A percentile compares a stretch with the other conserved stretches of the same genome.
Evolutionary conservation across 345 rosid genomes (phyloP).

Genomic region (Populus euphratica): DNA sequence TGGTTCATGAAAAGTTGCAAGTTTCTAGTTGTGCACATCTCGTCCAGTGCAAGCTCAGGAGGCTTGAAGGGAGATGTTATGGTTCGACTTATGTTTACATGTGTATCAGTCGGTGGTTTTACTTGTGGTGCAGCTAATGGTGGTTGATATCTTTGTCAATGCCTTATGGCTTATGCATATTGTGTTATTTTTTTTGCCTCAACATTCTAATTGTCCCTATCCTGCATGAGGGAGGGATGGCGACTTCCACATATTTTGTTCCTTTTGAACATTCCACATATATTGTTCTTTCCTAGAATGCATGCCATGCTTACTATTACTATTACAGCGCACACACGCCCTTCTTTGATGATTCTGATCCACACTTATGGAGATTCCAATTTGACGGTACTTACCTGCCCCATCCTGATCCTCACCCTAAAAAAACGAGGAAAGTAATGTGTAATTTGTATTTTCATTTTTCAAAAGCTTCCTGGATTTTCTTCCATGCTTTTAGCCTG

Average conservation of each 20-base stretch:
- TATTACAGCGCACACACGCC: background rate
- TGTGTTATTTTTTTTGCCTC: background rate
- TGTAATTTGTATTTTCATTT: background rate
- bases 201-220: background rate
- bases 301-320: background rate
- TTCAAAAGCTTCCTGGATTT: background rate
- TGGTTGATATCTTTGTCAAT: background rate
- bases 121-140: background rate
- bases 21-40: background rate
- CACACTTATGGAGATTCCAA: background rate
- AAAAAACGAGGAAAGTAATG: background rate
- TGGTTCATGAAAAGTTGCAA: constrained; percentile 2
- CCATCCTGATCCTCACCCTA: background rate
- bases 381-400: background rate
- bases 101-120: background rate
- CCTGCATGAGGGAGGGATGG: background rate
- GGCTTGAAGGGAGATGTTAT: background rate
- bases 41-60: background rate
- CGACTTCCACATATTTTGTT: background rate
- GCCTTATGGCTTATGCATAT: background rate
- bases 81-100: background rate
- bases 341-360: background rate
- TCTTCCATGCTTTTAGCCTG: background rate
- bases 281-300: background rate
- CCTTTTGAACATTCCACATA: background rate